phyloP scores from a whole-genome alignment of 1,284 basidiomycete genomes.

The Kwoniella shivajii region DNA sequence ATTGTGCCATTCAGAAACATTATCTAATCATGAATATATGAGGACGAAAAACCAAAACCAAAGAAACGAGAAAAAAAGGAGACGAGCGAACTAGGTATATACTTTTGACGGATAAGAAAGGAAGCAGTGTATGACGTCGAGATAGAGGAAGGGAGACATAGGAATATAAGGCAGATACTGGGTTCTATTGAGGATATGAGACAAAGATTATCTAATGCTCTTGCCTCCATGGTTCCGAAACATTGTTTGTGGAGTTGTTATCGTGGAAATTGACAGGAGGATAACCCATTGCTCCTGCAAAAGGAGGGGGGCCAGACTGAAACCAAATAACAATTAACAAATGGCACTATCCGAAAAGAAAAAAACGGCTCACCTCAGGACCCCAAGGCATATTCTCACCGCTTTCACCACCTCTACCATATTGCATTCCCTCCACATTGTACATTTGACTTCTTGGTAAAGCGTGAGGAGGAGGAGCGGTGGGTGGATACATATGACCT shows the following conservation, averaged over 20 bases:
- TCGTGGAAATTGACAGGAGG: slow-evolving; percentile 16
- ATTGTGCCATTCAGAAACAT: too few species aligned
- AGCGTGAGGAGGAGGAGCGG: slow-evolving; percentile 19
- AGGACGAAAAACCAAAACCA: too few species aligned
- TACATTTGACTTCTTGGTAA: slow-evolving; percentile 18
- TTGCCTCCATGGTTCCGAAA: slow-evolving; percentile 18
- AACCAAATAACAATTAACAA: background rate
- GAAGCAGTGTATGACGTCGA: too few species aligned
- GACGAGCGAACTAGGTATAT: too few species aligned
- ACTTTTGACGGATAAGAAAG: too few species aligned
- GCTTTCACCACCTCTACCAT: slow-evolving; percentile 9
- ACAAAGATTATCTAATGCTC: slow-evolving; percentile 4
- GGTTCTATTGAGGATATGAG: background rate
- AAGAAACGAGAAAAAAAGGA: too few species aligned
- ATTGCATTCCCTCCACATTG: slow-evolving; percentile 16
- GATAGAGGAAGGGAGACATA: too few species aligned
- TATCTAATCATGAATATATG: too few species aligned
- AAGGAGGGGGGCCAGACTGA: slow-evolving; percentile 18
- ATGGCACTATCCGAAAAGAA: background rate
- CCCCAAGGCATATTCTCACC: slow-evolving; percentile 20
- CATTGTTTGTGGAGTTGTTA: background rate
- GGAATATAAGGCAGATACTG: background rate
- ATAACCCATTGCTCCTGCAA: slow-evolving; percentile 19
- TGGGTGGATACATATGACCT: slow-evolving; percentile 30
- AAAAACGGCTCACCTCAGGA: slow-evolving; percentile 8